Base-by-base conservation (phyloP, 2,329 filamentous ascomycete species). In the Cryoendolithus antarcticus region DNA sequence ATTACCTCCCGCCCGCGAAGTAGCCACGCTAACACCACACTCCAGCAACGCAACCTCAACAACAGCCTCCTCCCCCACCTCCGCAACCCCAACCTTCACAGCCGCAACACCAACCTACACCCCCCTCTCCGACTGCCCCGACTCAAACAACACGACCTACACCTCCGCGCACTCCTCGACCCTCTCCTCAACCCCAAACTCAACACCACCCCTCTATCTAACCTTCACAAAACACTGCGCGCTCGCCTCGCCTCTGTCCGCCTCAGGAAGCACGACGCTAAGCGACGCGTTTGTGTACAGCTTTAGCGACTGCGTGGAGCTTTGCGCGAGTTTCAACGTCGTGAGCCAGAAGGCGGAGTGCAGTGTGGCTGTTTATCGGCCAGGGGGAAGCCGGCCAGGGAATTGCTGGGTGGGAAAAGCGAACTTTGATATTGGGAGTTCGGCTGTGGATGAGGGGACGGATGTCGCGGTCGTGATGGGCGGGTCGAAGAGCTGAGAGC, bases 271-370 rank as follows among this genome's bases (percentile, higher is more conserved):
- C 11, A 39, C 44, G 13, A 44, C 41, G 8, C 46, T 58, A 30
- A 42, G 50, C 4, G 44, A 52, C 39, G 56, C 53, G 6, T 61
- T 52, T 43, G 57, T 58, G n/a, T 61, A 60, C 47, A 52, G 46
- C 38, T 56, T 61, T 44, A 44, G 45, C 44, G 58, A 61, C 39
- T 61, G 58, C 47, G 49, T 60, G 21, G 56, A 59, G 38, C 15
- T 58, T 28, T 61, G 58, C 44, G 55, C 57, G 9, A 47, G 49
- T 19, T 48, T 52, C 44, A 59, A 60, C 34, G 49, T 41, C 40
- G 47, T 42, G 35, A 40, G 45, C 32, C 39, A 35, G 9, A 41
- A 32, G 12, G 34, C 30, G 35, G 53, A 53, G 27, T 60, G 57
- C 48, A 55, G 48, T 1, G 50, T 53, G 9, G 57, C 56, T 4